Conservation (phyloP, 768 basidiomycete species). For the Boletus sp. region DNA sequence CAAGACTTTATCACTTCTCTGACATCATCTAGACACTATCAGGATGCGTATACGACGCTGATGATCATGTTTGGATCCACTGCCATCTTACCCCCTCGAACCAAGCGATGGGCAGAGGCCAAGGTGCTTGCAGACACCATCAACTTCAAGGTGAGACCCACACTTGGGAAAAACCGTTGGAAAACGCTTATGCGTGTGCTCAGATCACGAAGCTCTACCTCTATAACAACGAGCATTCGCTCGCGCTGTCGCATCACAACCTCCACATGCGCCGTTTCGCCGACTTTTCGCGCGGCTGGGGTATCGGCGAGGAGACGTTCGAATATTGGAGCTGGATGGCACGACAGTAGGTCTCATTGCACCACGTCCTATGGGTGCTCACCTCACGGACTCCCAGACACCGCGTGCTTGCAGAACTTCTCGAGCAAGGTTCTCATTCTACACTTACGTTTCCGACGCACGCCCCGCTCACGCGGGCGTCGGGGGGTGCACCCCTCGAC, state of each 20-base stretch:
- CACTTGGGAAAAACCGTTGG: neutral
- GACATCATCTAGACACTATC: constrained; percentile 70
- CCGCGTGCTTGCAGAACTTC: constrained; percentile 84
- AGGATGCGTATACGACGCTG: constrained; percentile 84
- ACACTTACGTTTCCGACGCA: constrained; percentile 62
- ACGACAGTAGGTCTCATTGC: constrained; percentile 61
- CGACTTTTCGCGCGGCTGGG: constrained; percentile 88
- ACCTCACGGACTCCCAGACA: constrained; percentile 47
- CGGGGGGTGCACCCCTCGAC: constrained; percentile 38
- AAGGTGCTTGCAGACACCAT: constrained; percentile 95
- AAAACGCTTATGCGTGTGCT: neutral
- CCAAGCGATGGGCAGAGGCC: constrained; percentile 98
- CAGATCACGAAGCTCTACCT: constrained; percentile 89
- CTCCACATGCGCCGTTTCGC: constrained; percentile 82
- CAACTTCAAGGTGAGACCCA: constrained; percentile 68
- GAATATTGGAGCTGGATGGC: constrained; percentile 98
- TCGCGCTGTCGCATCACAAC: constrained; percentile 79
- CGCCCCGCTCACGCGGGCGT: constrained; percentile 37
- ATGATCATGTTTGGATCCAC: constrained; percentile 88
- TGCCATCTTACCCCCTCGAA: constrained; percentile 82
- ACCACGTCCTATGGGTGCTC: neutral
- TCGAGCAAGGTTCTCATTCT: constrained; percentile 74
- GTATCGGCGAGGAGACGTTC: constrained; percentile 93
- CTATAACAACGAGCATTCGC: constrained; percentile 82
- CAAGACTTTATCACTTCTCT: constrained; percentile 4